Percentiles rank a stretch among this genome's conserved stretches.
Conservation (phyloP, 768 basidiomycete genomes). For the Lanmaoa rubissima region DNA sequence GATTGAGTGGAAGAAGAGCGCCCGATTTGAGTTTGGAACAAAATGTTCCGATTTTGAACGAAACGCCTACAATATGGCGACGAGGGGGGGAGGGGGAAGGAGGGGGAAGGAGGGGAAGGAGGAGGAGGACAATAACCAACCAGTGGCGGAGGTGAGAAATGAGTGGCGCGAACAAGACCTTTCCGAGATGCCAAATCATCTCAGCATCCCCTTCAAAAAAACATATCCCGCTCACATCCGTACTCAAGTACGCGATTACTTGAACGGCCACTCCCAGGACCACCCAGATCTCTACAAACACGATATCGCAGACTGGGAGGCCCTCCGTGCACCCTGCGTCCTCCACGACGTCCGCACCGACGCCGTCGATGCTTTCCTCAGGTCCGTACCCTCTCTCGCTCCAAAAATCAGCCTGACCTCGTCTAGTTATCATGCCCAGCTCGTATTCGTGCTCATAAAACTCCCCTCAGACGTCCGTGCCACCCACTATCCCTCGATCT, state of each 20-base stretch:
- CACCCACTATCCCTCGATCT: slow-evolving; percentile 7
- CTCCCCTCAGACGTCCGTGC: slow-evolving; percentile 70
- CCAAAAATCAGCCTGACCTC: slow-evolving; percentile 1
- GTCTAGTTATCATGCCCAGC: slow-evolving; percentile 86
- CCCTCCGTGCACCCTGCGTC: slow-evolving; percentile 54
- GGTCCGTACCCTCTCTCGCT: slow-evolving; percentile 45
- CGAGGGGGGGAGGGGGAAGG: slow-evolving; percentile 1
- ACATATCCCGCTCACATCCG: slow-evolving; percentile 57
- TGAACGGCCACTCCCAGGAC: slow-evolving; percentile 61
- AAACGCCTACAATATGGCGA: not conserved
- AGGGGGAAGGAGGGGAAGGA: slow-evolving; percentile 11
- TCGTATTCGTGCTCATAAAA: slow-evolving; percentile 80
- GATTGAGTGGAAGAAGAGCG: not conserved
- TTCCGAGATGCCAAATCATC: slow-evolving; percentile 68
- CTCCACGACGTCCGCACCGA: slow-evolving; percentile 59
- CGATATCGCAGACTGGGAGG: slow-evolving; percentile 73
- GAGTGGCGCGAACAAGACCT: slow-evolving; percentile 12
- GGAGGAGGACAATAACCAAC: slow-evolving; percentile 9
- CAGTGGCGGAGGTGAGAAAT: slow-evolving; percentile 5
- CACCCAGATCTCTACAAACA: slow-evolving; percentile 83
- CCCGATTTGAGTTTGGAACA: slow-evolving; percentile 8
- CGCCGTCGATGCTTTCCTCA: slow-evolving; percentile 46
- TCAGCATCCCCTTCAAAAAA: slow-evolving; percentile 73
- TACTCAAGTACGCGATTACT: slow-evolving; percentile 58
- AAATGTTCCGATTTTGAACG: not conserved